These are phyloP conservation scores for Dictyostelium purpureum DNA, from an alignment of 78 protist genomes.

Conservation along the genomic window DNA sequence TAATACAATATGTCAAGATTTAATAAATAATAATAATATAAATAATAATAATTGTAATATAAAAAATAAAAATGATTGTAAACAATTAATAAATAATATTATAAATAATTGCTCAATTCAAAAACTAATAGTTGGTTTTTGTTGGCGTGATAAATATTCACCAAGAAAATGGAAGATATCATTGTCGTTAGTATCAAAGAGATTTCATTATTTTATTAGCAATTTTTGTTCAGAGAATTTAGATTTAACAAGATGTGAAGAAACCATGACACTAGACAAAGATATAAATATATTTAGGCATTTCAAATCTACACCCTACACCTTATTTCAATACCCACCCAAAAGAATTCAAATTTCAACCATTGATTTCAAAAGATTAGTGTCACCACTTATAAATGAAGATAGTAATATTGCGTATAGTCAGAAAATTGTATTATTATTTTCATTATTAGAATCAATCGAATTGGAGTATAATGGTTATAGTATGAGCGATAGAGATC, in stretches of 20 bases:
- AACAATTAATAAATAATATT: neutral
- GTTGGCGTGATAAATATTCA: slow-evolving; percentile 10
- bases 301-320: neutral
- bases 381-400: neutral
- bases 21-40: neutral
- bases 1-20: too few relatives aligned
- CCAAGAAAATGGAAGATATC: slow-evolving; percentile 28
- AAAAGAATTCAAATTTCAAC: neutral
- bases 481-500: neutral
- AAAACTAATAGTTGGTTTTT: slow-evolving; percentile 15
- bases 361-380: neutral
- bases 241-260: neutral
- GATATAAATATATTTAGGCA: neutral
- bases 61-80: neutral
- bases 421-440: neutral
- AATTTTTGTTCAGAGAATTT: neutral
- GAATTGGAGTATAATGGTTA: neutral
- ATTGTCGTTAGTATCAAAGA: neutral
- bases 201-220: neutral
- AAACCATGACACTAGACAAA: neutral
- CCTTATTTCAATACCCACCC: neutral
- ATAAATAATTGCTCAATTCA: slow-evolving; percentile 11
- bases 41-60: neutral
- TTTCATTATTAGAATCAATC: neutral
- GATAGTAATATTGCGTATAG: neutral